Base-by-base conservation (phyloP, 768 basidiomycete species). In the Pisolithus microcarpus region DNA sequence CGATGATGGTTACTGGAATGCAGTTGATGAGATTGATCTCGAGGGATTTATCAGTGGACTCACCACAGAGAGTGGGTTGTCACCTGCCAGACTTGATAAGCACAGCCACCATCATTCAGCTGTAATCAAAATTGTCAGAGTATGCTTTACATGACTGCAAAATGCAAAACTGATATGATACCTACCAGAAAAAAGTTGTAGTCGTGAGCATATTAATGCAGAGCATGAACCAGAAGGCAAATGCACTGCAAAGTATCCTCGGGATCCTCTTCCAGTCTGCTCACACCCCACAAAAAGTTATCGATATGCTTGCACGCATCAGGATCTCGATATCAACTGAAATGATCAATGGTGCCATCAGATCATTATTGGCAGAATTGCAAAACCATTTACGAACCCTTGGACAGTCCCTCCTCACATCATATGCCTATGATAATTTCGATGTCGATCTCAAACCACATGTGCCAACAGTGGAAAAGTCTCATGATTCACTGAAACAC, bases 351-450 rank as follows among this genome's bases (percentile, higher is more conserved):
- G 37, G 55, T 7, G 58, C 63, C 2, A 46, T 68, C n/a, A 47
- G 34, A 10, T 65, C 58, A 47, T 58, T 73, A 10, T 68, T 65
- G 1, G 54, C 49, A 4, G 55, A 67, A 45, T 54, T 66, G 1
- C 30, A 31, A 11, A 9, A 16, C 0, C 39, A 44, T 4, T 56
- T 72, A 7, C 46, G 44, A 7, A 26, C 31, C 11, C 56, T 68
- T 13, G 68, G 66, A 1, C 45, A 58, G 19, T 61, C 60, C 9
- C 51, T 68, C 6, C 45, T 62, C 1, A 49, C 58, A 0, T 39
- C 51, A 7, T 70, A 64, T 58, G 70, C 69, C 8, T 75, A 70
- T 40, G 70, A 77, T 51, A 76, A 76, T 52, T 65, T 76, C 24
- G 71, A 77, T 52, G 61, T 74, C 7, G 59, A 70, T 34, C 51